phyloP scores from a whole-genome alignment of 306 rosid species.

The Trifolium subterraneum region DNA sequence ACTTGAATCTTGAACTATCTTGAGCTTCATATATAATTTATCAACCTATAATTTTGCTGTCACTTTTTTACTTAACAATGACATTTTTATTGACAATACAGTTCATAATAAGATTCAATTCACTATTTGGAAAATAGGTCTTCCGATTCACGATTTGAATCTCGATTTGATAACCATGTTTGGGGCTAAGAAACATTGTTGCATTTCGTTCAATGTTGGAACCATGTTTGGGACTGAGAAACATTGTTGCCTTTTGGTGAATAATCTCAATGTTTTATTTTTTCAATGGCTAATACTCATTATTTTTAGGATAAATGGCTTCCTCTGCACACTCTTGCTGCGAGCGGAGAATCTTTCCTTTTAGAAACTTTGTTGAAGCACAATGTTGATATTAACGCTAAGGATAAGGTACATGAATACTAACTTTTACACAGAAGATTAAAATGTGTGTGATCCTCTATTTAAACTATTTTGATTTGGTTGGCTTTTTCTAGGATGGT shows the following conservation, averaged over 20 bases:
- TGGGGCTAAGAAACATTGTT: neutral
- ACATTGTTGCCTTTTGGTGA: slow-evolving; percentile 30
- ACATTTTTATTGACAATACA: neutral
- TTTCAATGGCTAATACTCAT: slow-evolving; percentile 14
- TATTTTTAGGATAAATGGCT: slow-evolving; percentile 80
- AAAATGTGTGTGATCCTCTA: slow-evolving; percentile 13
- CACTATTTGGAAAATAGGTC: neutral
- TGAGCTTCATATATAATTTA: no score
- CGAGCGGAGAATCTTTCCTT: slow-evolving; percentile 81
- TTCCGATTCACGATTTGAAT: neutral
- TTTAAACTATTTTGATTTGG: slow-evolving; percentile 23
- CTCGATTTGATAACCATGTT: neutral
- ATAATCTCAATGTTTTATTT: slow-evolving; percentile 5
- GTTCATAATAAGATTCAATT: neutral
- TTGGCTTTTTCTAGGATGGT: slow-evolving; percentile 70
- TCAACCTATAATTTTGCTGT: no score
- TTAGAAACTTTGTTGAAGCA: slow-evolving; percentile 74
- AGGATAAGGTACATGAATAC: slow-evolving; percentile 71
- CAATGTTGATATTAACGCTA: slow-evolving; percentile 74
- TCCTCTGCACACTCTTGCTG: slow-evolving; percentile 86
- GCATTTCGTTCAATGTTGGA: neutral
- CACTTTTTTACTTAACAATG: neutral
- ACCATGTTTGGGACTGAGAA: neutral
- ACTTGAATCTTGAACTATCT: no score
- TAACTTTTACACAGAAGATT: neutral